Evolutionary conservation across 352 stramenopile species (phyloP), one percentile per base, ranked within the genome.

Genomic region (Aphanomyces euteiches): DNA sequence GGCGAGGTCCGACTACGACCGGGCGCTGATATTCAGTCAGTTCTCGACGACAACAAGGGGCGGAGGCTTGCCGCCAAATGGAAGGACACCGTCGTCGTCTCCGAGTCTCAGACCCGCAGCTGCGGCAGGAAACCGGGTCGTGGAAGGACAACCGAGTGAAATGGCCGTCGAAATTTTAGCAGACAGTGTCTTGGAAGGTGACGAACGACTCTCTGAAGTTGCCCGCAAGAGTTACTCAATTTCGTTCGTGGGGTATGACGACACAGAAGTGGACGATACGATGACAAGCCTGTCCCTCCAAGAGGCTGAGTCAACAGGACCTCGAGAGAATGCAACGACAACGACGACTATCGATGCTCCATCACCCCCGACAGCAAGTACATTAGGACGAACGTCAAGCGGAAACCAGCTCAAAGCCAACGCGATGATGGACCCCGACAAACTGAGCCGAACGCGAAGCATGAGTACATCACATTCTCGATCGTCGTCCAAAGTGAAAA

Each of bases 91-190:
- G 10, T n/a, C 43, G 10, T n/a, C 10, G 28, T 61, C 54, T 61
- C 54, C 54, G 13, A n/a, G 10, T n/a, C 12, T 37, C n/a, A 12
- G 43, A 50, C 17, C 43, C 2, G 17, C 10, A n/a, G 43, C 43
- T n/a, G 43, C 43, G 43, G 17, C 54, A 1, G 54, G 17, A n/a
- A 61, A 39, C 54, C 64, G 64, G 6, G 47, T 70, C n/a, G 40
- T 64, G 38, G 64, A 70, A 21, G 64, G 64, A 28, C 53, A 70
- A 19, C 64, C 64, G n/a, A 63, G 64, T 34, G 64, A 70, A 53
- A n/a, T 70, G 6, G 64, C 64, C 28, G 54, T 64, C 47, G 64
- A 70, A 36, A 70, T 70, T n/a, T 50, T 70, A 15, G 64, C 64
- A n/a, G 64, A 70, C 54, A 70, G 64, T 39, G 64, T 70, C 19